Conservation (phyloP, 31 red algal genomes). For the Odonthalia washingtoniensis region DNA sequence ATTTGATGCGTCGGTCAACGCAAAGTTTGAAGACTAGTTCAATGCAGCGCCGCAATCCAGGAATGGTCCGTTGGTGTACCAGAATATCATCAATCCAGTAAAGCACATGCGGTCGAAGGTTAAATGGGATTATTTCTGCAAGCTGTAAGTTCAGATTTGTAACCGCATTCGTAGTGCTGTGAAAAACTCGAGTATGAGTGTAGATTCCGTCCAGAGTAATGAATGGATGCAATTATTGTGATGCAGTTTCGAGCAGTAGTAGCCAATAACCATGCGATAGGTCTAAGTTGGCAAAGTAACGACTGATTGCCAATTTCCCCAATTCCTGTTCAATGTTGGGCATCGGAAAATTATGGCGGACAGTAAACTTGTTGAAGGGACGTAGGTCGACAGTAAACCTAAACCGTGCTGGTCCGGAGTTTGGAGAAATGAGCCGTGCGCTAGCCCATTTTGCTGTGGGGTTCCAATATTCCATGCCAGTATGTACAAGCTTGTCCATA, state of each 20-base stretch:
- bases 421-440: neutral
- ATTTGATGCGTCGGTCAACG: neutral
- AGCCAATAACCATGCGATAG: neutral
- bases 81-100: too few relatives aligned
- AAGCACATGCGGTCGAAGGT: neutral
- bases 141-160: neutral
- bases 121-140: neutral
- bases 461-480: neutral
- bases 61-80: conserved; percentile 10
- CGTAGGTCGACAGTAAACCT: neutral
- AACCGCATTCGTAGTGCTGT: neutral
- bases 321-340: neutral
- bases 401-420: neutral
- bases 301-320: neutral
- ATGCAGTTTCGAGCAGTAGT: neutral
- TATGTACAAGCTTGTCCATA: neutral
- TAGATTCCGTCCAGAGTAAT: too few relatives aligned
- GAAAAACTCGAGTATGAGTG: neutral
- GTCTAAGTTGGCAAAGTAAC: neutral
- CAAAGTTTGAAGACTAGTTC: neutral
- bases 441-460: neutral
- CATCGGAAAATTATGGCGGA: neutral
- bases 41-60: neutral
- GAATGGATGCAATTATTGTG: neutral
- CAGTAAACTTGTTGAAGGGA: neutral